phyloP scores from a whole-genome alignment of 768 basidiomycete genomes.

The Tylopilus vinaceipallidus region DNA sequence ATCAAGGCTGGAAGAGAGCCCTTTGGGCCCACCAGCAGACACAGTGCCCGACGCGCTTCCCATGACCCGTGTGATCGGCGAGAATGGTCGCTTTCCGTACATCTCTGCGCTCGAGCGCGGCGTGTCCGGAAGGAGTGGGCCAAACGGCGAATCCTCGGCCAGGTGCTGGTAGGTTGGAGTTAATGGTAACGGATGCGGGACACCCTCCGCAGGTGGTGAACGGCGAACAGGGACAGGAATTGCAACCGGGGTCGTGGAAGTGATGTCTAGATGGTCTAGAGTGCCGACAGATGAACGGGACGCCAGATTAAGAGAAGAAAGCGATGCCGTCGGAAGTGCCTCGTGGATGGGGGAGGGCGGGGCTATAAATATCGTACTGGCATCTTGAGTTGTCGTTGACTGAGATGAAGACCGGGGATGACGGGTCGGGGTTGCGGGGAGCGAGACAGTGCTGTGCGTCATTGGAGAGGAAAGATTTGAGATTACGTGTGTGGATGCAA shows the following conservation, averaged over 20 bases:
- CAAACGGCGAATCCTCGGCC: conserved; percentile 30
- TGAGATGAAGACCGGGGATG: conserved; percentile 19
- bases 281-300: neutral
- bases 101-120: conserved; percentile 28
- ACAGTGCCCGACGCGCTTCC: conserved; percentile 9
- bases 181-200: conserved; percentile 10
- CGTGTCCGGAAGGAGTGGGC: conserved; percentile 30
- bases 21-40: conserved; percentile 3
- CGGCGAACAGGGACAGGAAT: conserved; percentile 2
- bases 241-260: conserved; percentile 8
- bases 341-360: conserved; percentile 1
- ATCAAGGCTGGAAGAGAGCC: conserved; percentile 9
- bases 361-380: neutral
- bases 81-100: conserved; percentile 29
- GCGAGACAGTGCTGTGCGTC: conserved; percentile 10
- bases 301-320: neutral
- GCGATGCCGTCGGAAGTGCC: neutral
- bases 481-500: conserved; percentile 49
- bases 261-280: neutral
- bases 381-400: conserved; percentile 13
- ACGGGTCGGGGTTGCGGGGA: conserved; percentile 16
- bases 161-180: conserved; percentile 17
- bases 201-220: neutral
- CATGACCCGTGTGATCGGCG: conserved; percentile 26
- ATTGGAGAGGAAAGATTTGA: conserved; percentile 37